A percentile compares a stretch with the other conserved stretches of the same genome.
These are phyloP conservation scores for Debaryomyces tyrocola DNA, from an alignment of 805 yeast species.

Conservation along the genomic window DNA sequence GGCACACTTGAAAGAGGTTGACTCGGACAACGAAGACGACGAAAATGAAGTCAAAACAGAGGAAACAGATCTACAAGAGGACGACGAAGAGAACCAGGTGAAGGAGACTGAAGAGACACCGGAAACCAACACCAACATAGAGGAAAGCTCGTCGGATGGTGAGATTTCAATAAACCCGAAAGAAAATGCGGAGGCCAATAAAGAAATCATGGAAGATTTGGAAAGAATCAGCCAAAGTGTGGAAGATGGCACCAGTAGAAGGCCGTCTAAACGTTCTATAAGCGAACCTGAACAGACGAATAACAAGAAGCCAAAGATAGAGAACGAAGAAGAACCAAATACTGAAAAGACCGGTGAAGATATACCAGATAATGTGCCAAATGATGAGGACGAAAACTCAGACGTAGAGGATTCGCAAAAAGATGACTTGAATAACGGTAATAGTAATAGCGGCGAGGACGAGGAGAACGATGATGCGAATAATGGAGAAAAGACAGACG, in stretches of 20 bases:
- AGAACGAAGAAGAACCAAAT: slow-evolving; percentile 1
- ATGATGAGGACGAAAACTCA: slow-evolving; percentile 2
- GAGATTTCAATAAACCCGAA: slow-evolving; percentile 6
- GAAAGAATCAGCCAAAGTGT: slow-evolving; percentile 4
- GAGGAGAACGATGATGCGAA: slow-evolving; percentile 12
- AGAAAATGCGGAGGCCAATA: slow-evolving; percentile 7
- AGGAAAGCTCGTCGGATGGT: neutral
- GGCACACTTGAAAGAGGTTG: slow-evolving; percentile 39
- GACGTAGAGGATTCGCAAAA: neutral
- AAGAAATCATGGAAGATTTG: slow-evolving; percentile 6
- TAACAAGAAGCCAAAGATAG: slow-evolving; percentile 3
- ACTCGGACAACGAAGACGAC: slow-evolving; percentile 32
- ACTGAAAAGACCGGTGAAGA: neutral
- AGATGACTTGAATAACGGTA: slow-evolving; percentile 15
- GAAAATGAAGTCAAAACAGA: slow-evolving; percentile 12
- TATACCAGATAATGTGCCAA: slow-evolving; percentile 2
- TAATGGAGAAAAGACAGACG: slow-evolving; percentile 15
- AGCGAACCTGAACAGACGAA: slow-evolving; percentile 1
- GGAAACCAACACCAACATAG: slow-evolving; percentile 6
- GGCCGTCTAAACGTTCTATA: neutral
- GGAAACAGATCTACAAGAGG: neutral
- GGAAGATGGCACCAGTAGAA: neutral
- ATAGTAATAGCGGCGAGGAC: slow-evolving; percentile 13
- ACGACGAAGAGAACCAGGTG: slow-evolving; percentile 12
- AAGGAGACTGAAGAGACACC: neutral